Conservation (phyloP, 2,329 filamentous ascomycete genomes). For the Penicillium sp. region DNA sequence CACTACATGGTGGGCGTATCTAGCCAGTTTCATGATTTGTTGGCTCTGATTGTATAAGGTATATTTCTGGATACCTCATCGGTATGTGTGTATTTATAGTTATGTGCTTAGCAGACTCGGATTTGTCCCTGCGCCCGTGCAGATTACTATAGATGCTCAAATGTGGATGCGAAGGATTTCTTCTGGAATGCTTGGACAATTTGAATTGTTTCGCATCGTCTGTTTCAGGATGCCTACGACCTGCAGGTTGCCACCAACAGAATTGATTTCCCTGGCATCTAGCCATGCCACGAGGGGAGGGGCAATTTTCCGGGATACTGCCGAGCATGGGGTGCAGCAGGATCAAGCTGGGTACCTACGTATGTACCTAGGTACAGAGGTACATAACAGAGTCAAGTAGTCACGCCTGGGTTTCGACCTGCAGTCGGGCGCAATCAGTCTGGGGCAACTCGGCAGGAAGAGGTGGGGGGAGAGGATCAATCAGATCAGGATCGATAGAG, state of each 20-base stretch:
- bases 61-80: not conserved
- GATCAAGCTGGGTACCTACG: not conserved
- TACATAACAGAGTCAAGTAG: too few species aligned
- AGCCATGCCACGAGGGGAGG: not conserved
- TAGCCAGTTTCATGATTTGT: not conserved
- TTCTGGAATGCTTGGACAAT: constrained; percentile 1
- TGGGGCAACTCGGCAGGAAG: not conserved
- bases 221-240: constrained; percentile 1
- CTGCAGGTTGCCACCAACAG: constrained; percentile 1
- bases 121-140: constrained; percentile 1
- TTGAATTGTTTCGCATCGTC: not conserved
- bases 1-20: not conserved
- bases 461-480: too few species aligned
- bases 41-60: not conserved
- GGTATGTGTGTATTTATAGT: too few species aligned
- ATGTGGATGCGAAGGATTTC: constrained; percentile 1
- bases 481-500: not conserved
- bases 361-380: not conserved
- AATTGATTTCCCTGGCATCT: not conserved
- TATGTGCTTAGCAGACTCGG: too few species aligned
- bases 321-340: not conserved
- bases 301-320: not conserved
- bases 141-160: not conserved
- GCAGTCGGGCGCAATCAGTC: not conserved
- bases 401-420: not conserved